Evolutionary conservation across 176 grass and related monocot genomes (phyloP).

Genomic region (Oryza punctata): DNA sequence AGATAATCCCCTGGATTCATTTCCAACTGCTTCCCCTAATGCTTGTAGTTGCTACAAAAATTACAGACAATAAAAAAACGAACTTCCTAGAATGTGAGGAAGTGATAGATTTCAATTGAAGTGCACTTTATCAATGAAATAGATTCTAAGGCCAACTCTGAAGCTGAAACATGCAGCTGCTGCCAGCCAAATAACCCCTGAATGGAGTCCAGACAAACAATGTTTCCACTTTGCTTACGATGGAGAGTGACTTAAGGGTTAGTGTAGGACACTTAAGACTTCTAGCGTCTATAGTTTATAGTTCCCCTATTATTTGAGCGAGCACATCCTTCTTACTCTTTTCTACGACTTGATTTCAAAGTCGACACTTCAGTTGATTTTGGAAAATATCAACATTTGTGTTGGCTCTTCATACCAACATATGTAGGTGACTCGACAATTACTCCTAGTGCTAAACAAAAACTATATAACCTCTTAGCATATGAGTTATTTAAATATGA

Average conservation of each 20-base stretch:
- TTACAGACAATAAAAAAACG: slow-evolving; percentile 24
- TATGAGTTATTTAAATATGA: neutral
- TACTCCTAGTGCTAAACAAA: neutral
- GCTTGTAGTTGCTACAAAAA: slow-evolving; percentile 74
- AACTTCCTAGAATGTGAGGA: slow-evolving; percentile 2
- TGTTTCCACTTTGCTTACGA: neutral
- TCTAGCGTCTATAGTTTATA: neutral
- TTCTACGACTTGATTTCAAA: neutral
- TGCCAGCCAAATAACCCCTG: neutral
- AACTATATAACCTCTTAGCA: neutral
- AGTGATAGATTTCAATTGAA: slow-evolving; percentile 4
- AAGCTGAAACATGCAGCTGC: neutral
- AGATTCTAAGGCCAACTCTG: neutral
- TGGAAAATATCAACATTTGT: neutral
- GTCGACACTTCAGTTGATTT: neutral
- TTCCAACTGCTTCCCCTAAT: slow-evolving; percentile 70
- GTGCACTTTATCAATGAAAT: neutral
- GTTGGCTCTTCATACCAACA: neutral
- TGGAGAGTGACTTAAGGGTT: neutral
- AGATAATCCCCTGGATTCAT: slow-evolving; percentile 73
- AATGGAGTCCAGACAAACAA: neutral
- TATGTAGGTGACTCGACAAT: neutral
- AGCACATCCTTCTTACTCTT: neutral
- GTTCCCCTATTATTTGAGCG: neutral
- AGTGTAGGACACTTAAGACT: neutral